A percentile compares a stretch with the other conserved stretches of the same genome.
These are phyloP conservation scores for Magnaporthiopsis rhizophila DNA, from an alignment of 2,329 filamentous ascomycete species.

Conservation along the genomic window DNA sequence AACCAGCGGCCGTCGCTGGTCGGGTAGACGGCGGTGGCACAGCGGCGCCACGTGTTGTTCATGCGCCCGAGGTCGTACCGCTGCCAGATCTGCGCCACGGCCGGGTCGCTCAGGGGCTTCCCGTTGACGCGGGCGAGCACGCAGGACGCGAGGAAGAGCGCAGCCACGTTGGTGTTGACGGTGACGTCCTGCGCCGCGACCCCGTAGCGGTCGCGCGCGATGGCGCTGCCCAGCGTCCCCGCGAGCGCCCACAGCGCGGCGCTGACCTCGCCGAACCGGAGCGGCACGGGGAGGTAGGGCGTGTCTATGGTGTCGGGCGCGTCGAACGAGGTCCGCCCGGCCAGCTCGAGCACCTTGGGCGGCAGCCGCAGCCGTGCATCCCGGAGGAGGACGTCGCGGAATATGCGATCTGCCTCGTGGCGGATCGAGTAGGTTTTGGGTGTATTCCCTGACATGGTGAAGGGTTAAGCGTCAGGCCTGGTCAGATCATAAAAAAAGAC, in stretches of 20 bases:
- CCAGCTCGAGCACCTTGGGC: background rate
- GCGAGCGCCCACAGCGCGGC: slow-evolving; percentile 27
- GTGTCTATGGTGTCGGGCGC: slow-evolving; percentile 7
- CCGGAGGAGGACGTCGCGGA: slow-evolving; percentile 3
- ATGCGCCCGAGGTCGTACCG: slow-evolving; percentile 10
- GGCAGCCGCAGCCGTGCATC: slow-evolving; percentile 2
- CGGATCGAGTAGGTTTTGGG: slow-evolving; percentile 1
- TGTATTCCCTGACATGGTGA: too few relatives aligned
- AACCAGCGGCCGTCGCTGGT: slow-evolving; percentile 35
- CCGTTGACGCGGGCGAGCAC: slow-evolving; percentile 49
- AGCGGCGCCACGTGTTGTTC: slow-evolving; percentile 38
- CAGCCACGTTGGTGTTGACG: slow-evolving; percentile 44
- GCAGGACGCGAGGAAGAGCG: slow-evolving; percentile 49
- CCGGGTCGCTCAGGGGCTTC: slow-evolving; percentile 37
- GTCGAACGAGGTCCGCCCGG: slow-evolving; percentile 1
- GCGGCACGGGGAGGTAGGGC: slow-evolving; percentile 17
- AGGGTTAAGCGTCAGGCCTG: too few relatives aligned
- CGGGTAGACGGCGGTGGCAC: slow-evolving; percentile 15
- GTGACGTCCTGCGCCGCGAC: slow-evolving; percentile 1
- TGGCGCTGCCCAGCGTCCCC: slow-evolving; percentile 47
- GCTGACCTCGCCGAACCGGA: slow-evolving; percentile 13
- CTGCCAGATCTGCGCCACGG: slow-evolving; percentile 23
- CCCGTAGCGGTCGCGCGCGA: slow-evolving; percentile 40
- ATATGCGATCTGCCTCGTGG: slow-evolving; percentile 3
- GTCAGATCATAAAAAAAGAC: too few relatives aligned